These are phyloP conservation scores for Micromonas commoda DNA, from an alignment of 139 green algal genomes.

Conservation along the genomic window DNA sequence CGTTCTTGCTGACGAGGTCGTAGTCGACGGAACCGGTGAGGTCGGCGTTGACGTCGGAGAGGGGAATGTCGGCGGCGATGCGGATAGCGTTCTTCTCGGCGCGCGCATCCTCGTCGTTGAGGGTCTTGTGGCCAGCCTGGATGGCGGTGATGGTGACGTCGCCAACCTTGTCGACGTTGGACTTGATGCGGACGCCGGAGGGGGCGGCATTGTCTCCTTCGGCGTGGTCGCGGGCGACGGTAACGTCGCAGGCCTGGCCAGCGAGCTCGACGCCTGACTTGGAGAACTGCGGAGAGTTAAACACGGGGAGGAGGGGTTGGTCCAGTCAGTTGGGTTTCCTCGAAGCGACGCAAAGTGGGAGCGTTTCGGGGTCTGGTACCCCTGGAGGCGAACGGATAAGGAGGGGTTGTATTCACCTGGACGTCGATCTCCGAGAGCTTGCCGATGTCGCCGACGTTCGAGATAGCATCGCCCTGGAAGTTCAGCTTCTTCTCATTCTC, in stretches of 20 bases:
- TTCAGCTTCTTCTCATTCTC: not conserved
- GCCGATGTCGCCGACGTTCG: not conserved
- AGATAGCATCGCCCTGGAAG: no score
- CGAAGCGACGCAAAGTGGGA: not conserved
- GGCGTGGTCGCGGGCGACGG: not conserved
- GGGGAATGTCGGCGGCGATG: not conserved
- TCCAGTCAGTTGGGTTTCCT: not conserved
- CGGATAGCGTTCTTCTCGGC: not conserved
- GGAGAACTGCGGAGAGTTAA: not conserved
- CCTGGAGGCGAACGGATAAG: not conserved
- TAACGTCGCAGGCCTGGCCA: conserved; percentile 15
- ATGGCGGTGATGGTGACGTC: conserved; percentile 6
- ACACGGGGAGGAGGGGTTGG: not conserved
- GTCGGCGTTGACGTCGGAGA: conserved; percentile 12
- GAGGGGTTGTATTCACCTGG: not conserved
- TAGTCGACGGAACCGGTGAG: conserved; percentile 15
- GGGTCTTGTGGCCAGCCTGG: not conserved
- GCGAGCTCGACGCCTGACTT: not conserved
- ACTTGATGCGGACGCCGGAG: not conserved
- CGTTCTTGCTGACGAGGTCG: conserved; percentile 5
- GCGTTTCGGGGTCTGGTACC: not conserved
- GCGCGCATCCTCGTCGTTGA: not conserved
- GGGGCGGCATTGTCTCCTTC: not conserved
- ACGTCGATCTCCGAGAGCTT: not conserved
- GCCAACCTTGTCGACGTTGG: conserved; percentile 18